Conservation (phyloP, 805 yeast species). For the Blastobotrys muscicola region DNA sequence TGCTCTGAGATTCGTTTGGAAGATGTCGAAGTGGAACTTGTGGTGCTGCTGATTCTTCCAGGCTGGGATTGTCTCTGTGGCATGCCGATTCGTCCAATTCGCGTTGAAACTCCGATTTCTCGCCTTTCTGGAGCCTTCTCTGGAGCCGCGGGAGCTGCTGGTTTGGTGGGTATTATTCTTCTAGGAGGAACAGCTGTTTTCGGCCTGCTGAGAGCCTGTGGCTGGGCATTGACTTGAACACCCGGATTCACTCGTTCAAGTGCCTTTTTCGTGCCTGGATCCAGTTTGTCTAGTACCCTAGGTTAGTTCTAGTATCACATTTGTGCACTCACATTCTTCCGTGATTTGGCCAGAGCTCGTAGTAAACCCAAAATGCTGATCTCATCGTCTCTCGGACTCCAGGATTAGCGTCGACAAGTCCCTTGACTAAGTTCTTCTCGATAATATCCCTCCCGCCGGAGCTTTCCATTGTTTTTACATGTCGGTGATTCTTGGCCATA, state of each 20-base stretch:
- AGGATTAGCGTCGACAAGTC: conserved; percentile 72
- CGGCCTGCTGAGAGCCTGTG: not conserved
- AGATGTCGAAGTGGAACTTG: not conserved
- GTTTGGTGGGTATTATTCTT: not conserved
- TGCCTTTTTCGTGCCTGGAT: conserved; percentile 43
- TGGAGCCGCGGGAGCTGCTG: not conserved
- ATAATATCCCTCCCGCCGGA: conserved; percentile 35
- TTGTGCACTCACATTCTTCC: conserved; percentile 33
- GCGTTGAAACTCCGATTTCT: not conserved
- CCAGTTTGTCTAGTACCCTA: conserved; percentile 30
- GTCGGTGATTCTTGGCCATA: conserved; percentile 33
- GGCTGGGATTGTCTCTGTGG: conserved; percentile 2
- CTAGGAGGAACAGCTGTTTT: not conserved
- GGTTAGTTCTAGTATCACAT: conserved; percentile 17
- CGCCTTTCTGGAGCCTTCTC: not conserved
- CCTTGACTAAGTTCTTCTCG: conserved; percentile 44
- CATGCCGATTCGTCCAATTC: not conserved
- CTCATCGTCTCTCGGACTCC: conserved; percentile 70
- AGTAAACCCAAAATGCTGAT: conserved; percentile 61
- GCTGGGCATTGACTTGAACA: not conserved
- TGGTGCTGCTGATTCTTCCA: not conserved
- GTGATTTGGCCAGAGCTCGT: conserved; percentile 41
- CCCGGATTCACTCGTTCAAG: conserved; percentile 50
- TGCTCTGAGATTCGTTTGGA: not conserved
- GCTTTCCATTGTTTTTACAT: conserved; percentile 25